Percentiles rank a stretch among this genome's conserved stretches.
phyloP scores from a whole-genome alignment of 2,329 filamentous ascomycete genomes.

The Chrysoporthe puriensis region DNA sequence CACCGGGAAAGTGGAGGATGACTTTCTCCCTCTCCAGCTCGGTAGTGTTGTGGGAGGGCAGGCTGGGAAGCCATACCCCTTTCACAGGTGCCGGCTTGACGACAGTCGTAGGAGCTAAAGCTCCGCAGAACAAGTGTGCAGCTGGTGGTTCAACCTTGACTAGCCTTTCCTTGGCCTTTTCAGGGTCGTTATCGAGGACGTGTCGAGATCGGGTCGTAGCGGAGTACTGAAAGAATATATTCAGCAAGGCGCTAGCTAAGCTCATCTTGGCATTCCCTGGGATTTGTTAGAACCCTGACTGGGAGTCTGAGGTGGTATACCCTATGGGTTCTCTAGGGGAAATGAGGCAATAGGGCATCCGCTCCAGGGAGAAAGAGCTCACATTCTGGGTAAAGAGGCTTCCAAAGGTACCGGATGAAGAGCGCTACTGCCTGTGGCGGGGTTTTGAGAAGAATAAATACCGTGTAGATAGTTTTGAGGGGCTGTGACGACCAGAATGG shows the following conservation, averaged over 20 bases:
- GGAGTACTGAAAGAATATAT: conserved; percentile 18
- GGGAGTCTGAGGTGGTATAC: too few relatives aligned
- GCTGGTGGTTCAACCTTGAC: conserved; percentile 27
- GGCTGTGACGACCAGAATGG: too few relatives aligned
- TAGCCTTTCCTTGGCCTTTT: conserved; percentile 28
- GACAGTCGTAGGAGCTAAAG: conserved; percentile 16
- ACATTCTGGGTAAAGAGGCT: too few relatives aligned
- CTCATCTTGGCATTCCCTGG: conserved; percentile 18
- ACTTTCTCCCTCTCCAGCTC: conserved; percentile 26
- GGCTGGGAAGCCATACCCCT: conserved; percentile 30
- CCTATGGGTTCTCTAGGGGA: too few relatives aligned
- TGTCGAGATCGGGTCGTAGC: conserved; percentile 23
- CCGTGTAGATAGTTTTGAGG: too few relatives aligned
- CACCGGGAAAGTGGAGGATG: conserved; percentile 31
- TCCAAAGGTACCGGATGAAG: too few relatives aligned
- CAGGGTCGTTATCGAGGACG: conserved; percentile 24
- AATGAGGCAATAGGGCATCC: too few relatives aligned
- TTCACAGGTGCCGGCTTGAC: conserved; percentile 26
- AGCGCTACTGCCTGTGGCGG: too few relatives aligned
- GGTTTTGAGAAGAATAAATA: too few relatives aligned
- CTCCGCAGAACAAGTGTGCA: conserved; percentile 19
- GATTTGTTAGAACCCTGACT: background rate
- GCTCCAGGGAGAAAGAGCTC: too few relatives aligned
- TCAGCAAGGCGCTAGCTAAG: conserved; percentile 22
- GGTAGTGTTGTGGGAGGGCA: background rate